phyloP scores from a whole-genome alignment of 2,329 filamentous ascomycete species.

The Aspergillus glaucus region DNA sequence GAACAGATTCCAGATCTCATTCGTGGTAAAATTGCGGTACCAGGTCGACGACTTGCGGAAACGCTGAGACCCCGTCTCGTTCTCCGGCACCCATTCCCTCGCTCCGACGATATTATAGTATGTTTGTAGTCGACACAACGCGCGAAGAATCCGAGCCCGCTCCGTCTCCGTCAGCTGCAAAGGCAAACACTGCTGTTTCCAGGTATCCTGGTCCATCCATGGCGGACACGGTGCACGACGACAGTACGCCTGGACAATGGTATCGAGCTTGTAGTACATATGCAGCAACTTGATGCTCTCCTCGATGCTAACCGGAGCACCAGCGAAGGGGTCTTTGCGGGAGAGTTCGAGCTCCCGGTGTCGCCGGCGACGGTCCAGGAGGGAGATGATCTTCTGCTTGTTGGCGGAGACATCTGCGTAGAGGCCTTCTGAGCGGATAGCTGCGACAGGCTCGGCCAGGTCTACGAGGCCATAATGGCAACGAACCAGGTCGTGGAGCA shows the following conservation, averaged over 20 bases:
- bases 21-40: slow-evolving; percentile 10
- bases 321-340: not conserved
- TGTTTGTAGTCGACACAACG: slow-evolving; percentile 11
- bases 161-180: slow-evolving; percentile 1
- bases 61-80: not conserved
- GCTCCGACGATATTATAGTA: slow-evolving; percentile 13
- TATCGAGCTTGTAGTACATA: slow-evolving; percentile 5
- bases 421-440: slow-evolving; percentile 8
- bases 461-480: slow-evolving; percentile 7
- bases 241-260: slow-evolving; percentile 3
- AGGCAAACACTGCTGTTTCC: slow-evolving; percentile 1
- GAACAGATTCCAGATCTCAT: slow-evolving; percentile 12
- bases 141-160: slow-evolving; percentile 8
- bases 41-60: slow-evolving; percentile 7
- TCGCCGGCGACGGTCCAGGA: slow-evolving; percentile 8
- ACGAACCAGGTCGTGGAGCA: slow-evolving; percentile 7
- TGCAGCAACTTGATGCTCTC: slow-evolving; percentile 7
- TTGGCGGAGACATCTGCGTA: slow-evolving; percentile 7
- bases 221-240: slow-evolving; percentile 2
- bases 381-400: slow-evolving; percentile 6
- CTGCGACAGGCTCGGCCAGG: slow-evolving; percentile 8
- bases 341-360: slow-evolving; percentile 1
- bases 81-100: slow-evolving; percentile 7
- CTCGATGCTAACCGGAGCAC: slow-evolving; percentile 1
- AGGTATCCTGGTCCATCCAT: not conserved